Conservation (phyloP, 2,329 filamentous ascomycete genomes). For the Ceratocystis cubensis region DNA sequence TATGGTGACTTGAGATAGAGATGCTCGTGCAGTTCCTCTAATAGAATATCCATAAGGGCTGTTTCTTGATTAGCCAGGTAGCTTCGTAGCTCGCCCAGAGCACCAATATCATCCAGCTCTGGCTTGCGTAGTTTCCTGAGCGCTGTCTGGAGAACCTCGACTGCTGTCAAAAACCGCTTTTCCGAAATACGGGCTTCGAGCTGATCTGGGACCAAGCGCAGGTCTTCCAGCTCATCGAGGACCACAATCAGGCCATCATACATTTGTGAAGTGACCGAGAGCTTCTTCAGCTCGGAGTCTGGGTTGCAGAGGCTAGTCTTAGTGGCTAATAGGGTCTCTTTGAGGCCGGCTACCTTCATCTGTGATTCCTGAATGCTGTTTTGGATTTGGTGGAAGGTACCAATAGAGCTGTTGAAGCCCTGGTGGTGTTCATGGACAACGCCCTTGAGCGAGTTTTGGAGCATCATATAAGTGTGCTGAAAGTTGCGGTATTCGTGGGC, state of each 20-base stretch:
- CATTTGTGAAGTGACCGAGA: constrained; percentile 74
- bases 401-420: constrained; percentile 97
- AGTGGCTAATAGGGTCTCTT: constrained; percentile 67
- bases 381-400: constrained; percentile 98
- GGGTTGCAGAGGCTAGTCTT: constrained; percentile 72
- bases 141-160: constrained; percentile 81
- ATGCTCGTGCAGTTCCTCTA: constrained; percentile 96
- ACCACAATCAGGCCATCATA: constrained; percentile 84
- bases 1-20: constrained; percentile 96
- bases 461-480: constrained; percentile 65
- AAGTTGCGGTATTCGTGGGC: constrained; percentile 83
- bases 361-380: constrained; percentile 83
- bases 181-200: constrained; percentile 91
- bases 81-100: constrained; percentile 68
- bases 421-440: constrained; percentile 99
- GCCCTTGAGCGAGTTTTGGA: constrained; percentile 84
- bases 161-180: constrained; percentile 84
- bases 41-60: constrained; percentile 78
- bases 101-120: constrained; percentile 83
- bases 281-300: constrained; percentile 80
- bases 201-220: constrained; percentile 80
- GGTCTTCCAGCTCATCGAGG: constrained; percentile 71
- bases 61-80: constrained; percentile 92
- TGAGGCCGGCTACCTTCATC: constrained; percentile 66
- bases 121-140: constrained; percentile 71